Base-by-base conservation (phyloP, 1,139 yeast genomes). In the Protomyces lactucae-debilis region DNA sequence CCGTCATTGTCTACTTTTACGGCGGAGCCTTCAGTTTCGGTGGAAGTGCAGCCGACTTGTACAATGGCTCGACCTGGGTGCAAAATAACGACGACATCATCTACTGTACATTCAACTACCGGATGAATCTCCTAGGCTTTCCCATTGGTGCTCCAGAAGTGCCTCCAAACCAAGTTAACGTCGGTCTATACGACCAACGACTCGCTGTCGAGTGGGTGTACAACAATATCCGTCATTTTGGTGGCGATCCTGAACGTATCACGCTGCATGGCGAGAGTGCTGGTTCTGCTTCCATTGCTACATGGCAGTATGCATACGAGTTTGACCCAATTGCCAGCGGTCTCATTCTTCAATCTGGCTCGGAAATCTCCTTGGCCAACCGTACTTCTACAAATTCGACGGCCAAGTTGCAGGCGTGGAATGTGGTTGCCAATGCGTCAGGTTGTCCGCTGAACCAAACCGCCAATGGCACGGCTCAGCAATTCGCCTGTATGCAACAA, bases 221-320 rank as follows among this genome's bases (percentile, higher is more conserved):
- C 60, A 68, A 69, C 40, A 76, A 77, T 64, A 74, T 75, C 60
- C 70, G 64, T 0, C 56, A 40, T 21, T 76, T 76, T 67, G 78
- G 78, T 25, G 79, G 79, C 10, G 72, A 77, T 65, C 72, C 76
- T 2, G 64, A 70, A 8, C 70, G 69, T 51, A 70, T 77, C 28
- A 75, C 77, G 1, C 65, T 77, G 16, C 72, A 73, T 66, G 79
- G 79, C 9, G 74, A 77, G 67, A 71, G 75, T 61, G 76, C 79
- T 28, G 79, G 79, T 10, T 78, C 75, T 0, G 72, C 75, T 0
- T 45, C 60, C 9, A 51, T 56, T 32, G 60, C 57, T 4, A 55
- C 63, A 28, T 59, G 54, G 35, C 45, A 48, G 12, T 59, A 59
- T 51, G 46, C 63, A 10, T 59, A 59, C 16, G 37, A 52, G 16